phyloP scores from a whole-genome alignment of 2,329 filamentous ascomycete genomes.

The Fusarium aywerte region DNA sequence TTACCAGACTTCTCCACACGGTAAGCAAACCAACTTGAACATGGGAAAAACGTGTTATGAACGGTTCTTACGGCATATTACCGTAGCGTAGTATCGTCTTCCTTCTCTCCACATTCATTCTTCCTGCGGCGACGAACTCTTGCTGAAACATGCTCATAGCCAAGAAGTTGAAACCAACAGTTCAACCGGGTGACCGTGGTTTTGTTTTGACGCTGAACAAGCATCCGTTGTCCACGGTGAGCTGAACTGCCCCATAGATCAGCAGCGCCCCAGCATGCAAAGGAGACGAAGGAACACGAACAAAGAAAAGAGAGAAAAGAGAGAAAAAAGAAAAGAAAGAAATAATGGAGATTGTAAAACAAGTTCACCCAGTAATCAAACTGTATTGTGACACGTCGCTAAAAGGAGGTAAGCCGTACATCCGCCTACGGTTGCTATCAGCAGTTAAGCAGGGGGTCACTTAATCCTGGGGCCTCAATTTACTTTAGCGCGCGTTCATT shows the following conservation, averaged over 20 bases:
- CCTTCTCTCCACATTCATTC: not conserved
- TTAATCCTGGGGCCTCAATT: not conserved
- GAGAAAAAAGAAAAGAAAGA: not conserved
- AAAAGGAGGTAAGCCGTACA: not conserved
- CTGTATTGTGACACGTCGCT: not conserved
- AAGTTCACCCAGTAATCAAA: not conserved
- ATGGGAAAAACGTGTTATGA: not conserved
- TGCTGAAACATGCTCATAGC: not conserved
- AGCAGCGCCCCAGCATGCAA: not conserved
- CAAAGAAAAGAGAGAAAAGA: not conserved
- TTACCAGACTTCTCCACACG: not conserved
- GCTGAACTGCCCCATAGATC: not conserved
- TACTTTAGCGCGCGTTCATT: not conserved
- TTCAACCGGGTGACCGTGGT: not conserved
- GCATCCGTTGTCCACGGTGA: too few relatives aligned
- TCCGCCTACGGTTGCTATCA: too few relatives aligned
- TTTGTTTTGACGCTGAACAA: not conserved
- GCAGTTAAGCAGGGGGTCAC: not conserved
- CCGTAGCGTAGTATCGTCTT: not conserved
- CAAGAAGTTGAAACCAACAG: not conserved
- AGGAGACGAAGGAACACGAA: not conserved
- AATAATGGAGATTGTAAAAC: not conserved
- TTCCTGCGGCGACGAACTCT: not conserved
- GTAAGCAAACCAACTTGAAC: not conserved
- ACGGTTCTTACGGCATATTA: slow-evolving; percentile 1